Evolutionary conservation across 257 asterid genomes (phyloP), one percentile per base, ranked within the genome.

Genomic region (Nicotiana undulata): DNA sequence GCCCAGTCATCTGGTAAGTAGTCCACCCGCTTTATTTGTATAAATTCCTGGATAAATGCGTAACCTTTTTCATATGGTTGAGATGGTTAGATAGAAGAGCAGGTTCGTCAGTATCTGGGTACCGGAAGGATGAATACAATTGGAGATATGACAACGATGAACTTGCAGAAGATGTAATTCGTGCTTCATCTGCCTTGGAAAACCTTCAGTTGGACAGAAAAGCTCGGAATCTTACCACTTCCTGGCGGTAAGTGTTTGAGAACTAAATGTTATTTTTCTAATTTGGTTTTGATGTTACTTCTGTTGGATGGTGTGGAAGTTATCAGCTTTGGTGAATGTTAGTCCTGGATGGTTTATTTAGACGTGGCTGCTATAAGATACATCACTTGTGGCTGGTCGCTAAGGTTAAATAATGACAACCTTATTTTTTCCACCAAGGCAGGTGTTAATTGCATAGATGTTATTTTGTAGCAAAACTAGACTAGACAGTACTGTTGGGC

Each of bases 171-270:
- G 98, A 96, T 53, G 93, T 92, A 74, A 88, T 81, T 60, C 95
- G 90, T 66, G 92, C 98, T 49, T 90, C 99, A 40, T 84, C 98
- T 85, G 98, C 98, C 28, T 83, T 94, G 87, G 98, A 96, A 87
- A 96, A 93, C 89, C 92, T 96, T 87, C 98, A 96, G 85, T 83
- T 96, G 88, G 98, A 96, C 77, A 90, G 97, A 87, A 96, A 94
- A 89, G 92, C 99, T 80, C 92, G 98, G 64, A 94, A 90, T 15
- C 85, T 94, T 74, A 88, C 94, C 81, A 86, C 93, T 61, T 94
- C 97, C 44, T 96, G 98, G 99, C 87, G 98, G 99, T 94, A 84
- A 59, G 91, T 88, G 88, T 80, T 81, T 63, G 34, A 79, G 44
- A 63, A 15, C 37, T 84, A 24, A 76, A 37, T 18, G 29, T 56